Evolutionary conservation across 2,329 filamentous ascomycete species (phyloP).

Genomic region (Endoconidiophora polonica): DNA sequence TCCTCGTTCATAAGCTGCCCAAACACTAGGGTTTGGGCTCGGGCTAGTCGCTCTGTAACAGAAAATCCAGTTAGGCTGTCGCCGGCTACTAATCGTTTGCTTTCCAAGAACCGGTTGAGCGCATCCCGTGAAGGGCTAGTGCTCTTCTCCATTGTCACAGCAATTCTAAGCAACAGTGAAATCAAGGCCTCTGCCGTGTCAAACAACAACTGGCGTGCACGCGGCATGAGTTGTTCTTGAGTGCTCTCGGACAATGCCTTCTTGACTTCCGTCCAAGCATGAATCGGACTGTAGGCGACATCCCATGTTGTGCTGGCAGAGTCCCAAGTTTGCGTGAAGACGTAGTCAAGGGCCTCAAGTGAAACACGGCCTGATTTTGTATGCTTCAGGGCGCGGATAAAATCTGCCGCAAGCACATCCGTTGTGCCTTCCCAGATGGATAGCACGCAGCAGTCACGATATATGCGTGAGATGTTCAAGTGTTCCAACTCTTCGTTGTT

Average conservation of each 20-base stretch:
- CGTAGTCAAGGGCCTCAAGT: conserved; percentile 26
- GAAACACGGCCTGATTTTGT: conserved; percentile 22
- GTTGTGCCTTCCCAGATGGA: conserved; percentile 61
- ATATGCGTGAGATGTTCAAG: conserved; percentile 49
- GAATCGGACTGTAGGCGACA: conserved; percentile 19
- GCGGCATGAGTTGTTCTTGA: conserved; percentile 26
- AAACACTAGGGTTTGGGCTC: no score
- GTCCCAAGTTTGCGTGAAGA: conserved; percentile 19
- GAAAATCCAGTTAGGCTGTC: no score
- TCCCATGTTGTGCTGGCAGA: conserved; percentile 13
- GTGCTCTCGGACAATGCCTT: conserved; percentile 20
- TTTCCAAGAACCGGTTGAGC: conserved; percentile 23
- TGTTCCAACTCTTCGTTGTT: conserved; percentile 42
- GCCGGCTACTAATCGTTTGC: conserved; percentile 13
- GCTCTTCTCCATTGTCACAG: conserved; percentile 19
- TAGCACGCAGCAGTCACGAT: conserved; percentile 46
- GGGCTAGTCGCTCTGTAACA: no score
- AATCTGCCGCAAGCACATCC: conserved; percentile 45
- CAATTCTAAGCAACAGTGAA: conserved; percentile 26
- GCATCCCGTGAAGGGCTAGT: conserved; percentile 22
- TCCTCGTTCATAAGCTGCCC: no score
- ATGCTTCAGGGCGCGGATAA: conserved; percentile 31
- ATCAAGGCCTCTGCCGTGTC: conserved; percentile 27
- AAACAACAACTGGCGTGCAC: conserved; percentile 30
- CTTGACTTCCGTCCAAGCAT: conserved; percentile 26